Percentiles rank a stretch among this genome's conserved stretches.
Conservation (phyloP, 1,284 basidiomycete species). For the Ustilago tritici region DNA sequence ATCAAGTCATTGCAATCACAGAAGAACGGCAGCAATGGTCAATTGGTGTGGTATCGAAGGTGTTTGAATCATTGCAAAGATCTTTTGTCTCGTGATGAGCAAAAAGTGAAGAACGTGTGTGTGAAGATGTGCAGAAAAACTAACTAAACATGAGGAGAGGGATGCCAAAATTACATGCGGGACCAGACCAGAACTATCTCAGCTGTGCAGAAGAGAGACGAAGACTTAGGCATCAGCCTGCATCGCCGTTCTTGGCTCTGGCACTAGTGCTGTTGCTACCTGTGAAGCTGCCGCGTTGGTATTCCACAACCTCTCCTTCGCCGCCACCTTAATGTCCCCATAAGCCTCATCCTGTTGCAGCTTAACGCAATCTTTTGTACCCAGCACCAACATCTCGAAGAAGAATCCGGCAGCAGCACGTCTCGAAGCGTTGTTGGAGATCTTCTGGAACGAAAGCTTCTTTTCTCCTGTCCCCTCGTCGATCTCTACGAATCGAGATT, state of each 20-base stretch:
- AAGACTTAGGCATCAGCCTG: slow-evolving; percentile 3
- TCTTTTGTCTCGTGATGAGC: not conserved
- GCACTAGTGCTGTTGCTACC: slow-evolving; percentile 16
- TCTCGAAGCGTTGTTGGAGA: slow-evolving; percentile 84
- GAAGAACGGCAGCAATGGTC: not conserved
- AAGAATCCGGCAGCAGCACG: slow-evolving; percentile 95
- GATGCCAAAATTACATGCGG: not conserved
- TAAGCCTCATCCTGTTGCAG: slow-evolving; percentile 79
- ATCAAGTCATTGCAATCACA: not conserved
- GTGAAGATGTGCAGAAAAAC: not conserved
- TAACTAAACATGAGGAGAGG: slow-evolving; percentile 21
- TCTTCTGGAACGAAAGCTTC: slow-evolving; percentile 78
- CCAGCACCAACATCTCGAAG: slow-evolving; percentile 93
- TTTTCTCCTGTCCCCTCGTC: slow-evolving; percentile 68
- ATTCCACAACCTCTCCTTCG: slow-evolving; percentile 80
- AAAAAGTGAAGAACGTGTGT: slow-evolving; percentile 2
- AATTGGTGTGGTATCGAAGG: slow-evolving; percentile 2
- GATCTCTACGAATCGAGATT: slow-evolving; percentile 46
- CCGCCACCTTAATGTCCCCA: slow-evolving; percentile 85
- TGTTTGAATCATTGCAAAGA: slow-evolving; percentile 2
- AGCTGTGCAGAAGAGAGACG: not conserved
- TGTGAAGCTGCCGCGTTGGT: not conserved
- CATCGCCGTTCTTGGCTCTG: slow-evolving; percentile 6
- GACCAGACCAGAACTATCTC: not conserved
- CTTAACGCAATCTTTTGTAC: slow-evolving; percentile 88